A percentile compares a stretch with the other conserved stretches of the same genome.
Evolutionary conservation across 768 basidiomycete species (phyloP).

Genomic region (Rhizopogon vesiculosus): DNA sequence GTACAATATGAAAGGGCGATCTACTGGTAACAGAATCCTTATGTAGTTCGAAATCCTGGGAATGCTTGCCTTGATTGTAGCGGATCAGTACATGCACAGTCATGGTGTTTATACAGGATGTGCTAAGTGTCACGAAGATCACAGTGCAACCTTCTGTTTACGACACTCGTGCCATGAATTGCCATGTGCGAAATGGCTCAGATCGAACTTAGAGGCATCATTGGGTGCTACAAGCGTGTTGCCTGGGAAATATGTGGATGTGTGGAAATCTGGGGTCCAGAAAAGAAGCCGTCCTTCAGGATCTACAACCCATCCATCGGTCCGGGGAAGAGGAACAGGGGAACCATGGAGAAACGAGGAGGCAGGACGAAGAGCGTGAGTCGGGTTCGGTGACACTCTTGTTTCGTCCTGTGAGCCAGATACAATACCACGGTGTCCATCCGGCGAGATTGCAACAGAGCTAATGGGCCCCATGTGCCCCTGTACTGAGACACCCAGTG

Average conservation of each 20-base stretch:
- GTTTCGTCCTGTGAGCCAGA: background rate
- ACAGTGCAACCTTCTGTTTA: too few relatives aligned
- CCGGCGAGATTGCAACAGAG: background rate
- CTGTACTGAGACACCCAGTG: background rate
- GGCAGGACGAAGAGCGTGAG: background rate
- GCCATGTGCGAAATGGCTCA: background rate
- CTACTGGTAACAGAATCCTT: too few relatives aligned
- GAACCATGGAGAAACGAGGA: background rate
- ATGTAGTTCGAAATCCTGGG: too few relatives aligned
- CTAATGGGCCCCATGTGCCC: background rate
- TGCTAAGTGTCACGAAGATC: too few relatives aligned
- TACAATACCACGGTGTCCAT: background rate
- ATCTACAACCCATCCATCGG: slow-evolving; percentile 1
- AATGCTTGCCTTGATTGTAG: too few relatives aligned
- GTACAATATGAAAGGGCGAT: too few relatives aligned
- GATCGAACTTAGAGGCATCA: background rate
- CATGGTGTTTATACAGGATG: too few relatives aligned
- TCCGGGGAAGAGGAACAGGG: background rate
- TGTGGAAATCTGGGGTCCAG: background rate
- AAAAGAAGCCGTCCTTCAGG: background rate
- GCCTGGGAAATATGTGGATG: background rate
- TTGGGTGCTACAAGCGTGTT: background rate
- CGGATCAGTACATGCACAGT: too few relatives aligned
- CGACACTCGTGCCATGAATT: background rate
- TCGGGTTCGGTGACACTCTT: background rate